phyloP scores from a whole-genome alignment of 2,329 filamentous ascomycete genomes.

The Penicillium sp. region DNA sequence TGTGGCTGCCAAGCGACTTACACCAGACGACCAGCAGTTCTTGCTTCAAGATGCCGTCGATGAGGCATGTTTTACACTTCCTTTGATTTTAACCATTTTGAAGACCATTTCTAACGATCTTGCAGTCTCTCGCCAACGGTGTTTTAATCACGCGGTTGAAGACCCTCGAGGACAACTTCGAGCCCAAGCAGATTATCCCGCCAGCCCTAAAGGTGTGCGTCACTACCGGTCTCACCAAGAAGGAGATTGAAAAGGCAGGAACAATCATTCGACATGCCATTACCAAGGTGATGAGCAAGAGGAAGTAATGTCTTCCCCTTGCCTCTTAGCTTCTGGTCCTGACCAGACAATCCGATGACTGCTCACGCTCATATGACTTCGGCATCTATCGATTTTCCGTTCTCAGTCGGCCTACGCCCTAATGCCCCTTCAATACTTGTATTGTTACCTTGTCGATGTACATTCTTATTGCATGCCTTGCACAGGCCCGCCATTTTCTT shows the following conservation, averaged over 20 bases:
- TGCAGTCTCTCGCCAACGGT: constrained; percentile 76
- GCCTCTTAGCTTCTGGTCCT: constrained; percentile 12
- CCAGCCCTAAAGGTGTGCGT: constrained; percentile 88
- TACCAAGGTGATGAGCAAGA: constrained; percentile 77
- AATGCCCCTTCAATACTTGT: constrained; percentile 23
- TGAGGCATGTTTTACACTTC: constrained; percentile 64
- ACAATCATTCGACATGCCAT: constrained; percentile 85
- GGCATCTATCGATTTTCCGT: constrained; percentile 13
- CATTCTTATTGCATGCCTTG: constrained; percentile 24
- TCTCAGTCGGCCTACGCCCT: constrained; percentile 20
- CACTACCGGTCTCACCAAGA: constrained; percentile 82
- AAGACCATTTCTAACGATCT: not conserved
- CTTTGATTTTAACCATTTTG: not conserved
- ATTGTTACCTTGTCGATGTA: constrained; percentile 28
- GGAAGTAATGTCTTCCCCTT: constrained; percentile 39
- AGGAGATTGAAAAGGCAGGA: constrained; percentile 94
- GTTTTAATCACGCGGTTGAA: constrained; percentile 88
- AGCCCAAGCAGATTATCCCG: constrained; percentile 68
- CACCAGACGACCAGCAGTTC: constrained; percentile 74
- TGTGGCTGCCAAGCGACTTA: constrained; percentile 67
- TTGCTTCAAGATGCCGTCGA: constrained; percentile 91
- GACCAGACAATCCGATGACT: constrained; percentile 18
- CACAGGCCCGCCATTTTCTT: constrained; percentile 21
- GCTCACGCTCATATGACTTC: constrained; percentile 26
- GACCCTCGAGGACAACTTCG: constrained; percentile 66